These are phyloP conservation scores for Phytophthora pini DNA, from an alignment of 352 stramenopile genomes.

Conservation along the genomic window DNA sequence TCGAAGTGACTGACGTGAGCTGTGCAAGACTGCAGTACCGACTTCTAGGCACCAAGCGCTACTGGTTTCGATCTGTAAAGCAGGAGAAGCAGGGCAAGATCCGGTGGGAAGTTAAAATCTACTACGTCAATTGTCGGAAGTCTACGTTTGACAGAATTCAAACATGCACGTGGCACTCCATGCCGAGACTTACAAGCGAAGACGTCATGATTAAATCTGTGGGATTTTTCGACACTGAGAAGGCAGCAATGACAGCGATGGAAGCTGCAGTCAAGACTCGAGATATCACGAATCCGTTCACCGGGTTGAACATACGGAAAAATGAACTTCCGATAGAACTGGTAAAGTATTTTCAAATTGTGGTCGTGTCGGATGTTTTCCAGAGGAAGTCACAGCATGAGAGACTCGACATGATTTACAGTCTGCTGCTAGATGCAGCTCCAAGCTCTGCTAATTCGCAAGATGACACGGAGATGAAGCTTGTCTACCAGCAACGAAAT, in stretches of 20 bases:
- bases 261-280: conserved; percentile 46
- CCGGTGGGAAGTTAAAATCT: conserved; percentile 67
- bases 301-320: conserved; percentile 21
- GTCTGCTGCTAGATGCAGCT: conserved; percentile 24
- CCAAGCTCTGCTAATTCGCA: conserved; percentile 8
- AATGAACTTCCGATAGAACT: conserved; percentile 42
- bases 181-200: conserved; percentile 43
- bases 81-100: conserved; percentile 65
- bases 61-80: conserved; percentile 75
- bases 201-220: conserved; percentile 59
- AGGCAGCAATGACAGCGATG: conserved; percentile 41
- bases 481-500: conserved; percentile 7
- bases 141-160: conserved; percentile 37
- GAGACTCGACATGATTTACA: conserved; percentile 56
- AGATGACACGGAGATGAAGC: conserved; percentile 5
- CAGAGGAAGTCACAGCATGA: conserved; percentile 51
- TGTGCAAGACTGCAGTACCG: conserved; percentile 64
- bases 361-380: conserved; percentile 62
- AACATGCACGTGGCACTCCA: conserved; percentile 41
- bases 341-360: conserved; percentile 52
- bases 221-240: conserved; percentile 70
- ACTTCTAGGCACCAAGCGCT: conserved; percentile 63
- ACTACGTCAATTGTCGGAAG: conserved; percentile 56
- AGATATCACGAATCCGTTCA: conserved; percentile 54
- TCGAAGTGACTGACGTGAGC: conserved; percentile 55